Conservation (phyloP, 1,284 basidiomycete genomes). For the Ceratobasidium sp. region DNA sequence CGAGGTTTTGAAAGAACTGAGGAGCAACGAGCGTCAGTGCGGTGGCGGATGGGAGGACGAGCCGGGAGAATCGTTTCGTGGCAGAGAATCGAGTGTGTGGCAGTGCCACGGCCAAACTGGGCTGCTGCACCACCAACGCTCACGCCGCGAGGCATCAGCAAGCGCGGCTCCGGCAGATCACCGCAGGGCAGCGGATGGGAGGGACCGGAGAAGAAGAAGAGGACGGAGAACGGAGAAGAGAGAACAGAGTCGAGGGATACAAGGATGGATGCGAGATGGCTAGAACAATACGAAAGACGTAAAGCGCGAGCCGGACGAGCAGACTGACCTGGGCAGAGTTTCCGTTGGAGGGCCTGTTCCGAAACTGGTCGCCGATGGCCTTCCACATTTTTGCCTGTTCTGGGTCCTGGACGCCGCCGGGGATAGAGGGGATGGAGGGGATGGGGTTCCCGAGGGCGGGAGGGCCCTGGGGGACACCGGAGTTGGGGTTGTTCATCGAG, state of each 20-base stretch:
- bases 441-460: conserved; percentile 10
- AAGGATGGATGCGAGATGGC: not conserved
- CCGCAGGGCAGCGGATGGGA: conserved; percentile 1
- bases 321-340: conserved; percentile 29
- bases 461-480: not conserved
- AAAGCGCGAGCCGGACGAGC: not conserved
- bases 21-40: not conserved
- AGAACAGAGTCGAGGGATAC: not conserved
- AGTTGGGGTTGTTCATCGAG: conserved; percentile 23
- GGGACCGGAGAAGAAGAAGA: not conserved
- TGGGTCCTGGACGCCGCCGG: conserved; percentile 39
- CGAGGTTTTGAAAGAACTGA: conserved; percentile 38
- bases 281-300: not conserved
- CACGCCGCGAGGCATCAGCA: conserved; percentile 42
- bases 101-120: conserved; percentile 17
- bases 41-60: conserved; percentile 12
- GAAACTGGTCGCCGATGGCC: conserved; percentile 38
- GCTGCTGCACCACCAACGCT: conserved; percentile 29
- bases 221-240: not conserved
- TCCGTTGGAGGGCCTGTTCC: not conserved
- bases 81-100: conserved; percentile 30
- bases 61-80: conserved; percentile 12
- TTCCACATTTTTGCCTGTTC: conserved; percentile 40
- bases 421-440: conserved; percentile 41
- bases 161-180: conserved; percentile 14